phyloP scores from a whole-genome alignment of 331 rosid species.

The Rhamnella rubrinervis region DNA sequence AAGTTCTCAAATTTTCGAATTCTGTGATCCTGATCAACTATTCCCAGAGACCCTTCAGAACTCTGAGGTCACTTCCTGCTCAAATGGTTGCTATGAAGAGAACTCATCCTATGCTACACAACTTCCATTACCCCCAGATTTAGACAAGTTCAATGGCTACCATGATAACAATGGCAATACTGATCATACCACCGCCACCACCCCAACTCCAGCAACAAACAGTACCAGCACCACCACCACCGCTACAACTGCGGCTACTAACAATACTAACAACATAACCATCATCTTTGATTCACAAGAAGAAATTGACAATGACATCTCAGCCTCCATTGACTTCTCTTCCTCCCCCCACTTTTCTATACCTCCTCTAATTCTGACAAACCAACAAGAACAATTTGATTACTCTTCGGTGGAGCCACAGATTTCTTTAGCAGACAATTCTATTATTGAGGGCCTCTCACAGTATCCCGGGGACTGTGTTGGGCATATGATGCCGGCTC shows the following conservation, averaged over 20 bases:
- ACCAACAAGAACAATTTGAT: conserved; percentile 54
- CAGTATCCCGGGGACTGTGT: conserved; percentile 48
- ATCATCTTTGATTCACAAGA: conserved; percentile 71
- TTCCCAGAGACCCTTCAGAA: conserved; percentile 72
- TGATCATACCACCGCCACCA: conserved; percentile 22
- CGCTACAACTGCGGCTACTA: conserved; percentile 22
- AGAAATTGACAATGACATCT: conserved; percentile 80
- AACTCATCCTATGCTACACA: conserved; percentile 54
- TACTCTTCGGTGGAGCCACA: conserved; percentile 51
- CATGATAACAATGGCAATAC: conserved; percentile 39
- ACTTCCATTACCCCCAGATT: conserved; percentile 45
- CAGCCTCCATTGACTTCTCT: conserved; percentile 84
- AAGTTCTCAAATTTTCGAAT: conserved; percentile 59
- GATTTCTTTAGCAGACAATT: conserved; percentile 33
- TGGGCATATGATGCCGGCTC: conserved; percentile 46
- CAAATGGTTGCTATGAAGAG: conserved; percentile 73
- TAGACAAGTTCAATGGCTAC: conserved; percentile 40
- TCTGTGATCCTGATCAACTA: conserved; percentile 57
- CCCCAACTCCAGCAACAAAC: conserved; percentile 33
- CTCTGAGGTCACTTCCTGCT: conserved; percentile 70
- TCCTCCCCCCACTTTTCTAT: conserved; percentile 53
- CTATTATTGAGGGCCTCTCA: conserved; percentile 59
- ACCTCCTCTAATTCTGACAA: conserved; percentile 38
- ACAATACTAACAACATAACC: conserved; percentile 42
- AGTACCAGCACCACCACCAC: conserved; percentile 23